A percentile compares a stretch with the other conserved stretches of the same genome.
These are phyloP conservation scores for Naegleria fowleri DNA, from an alignment of 208 protist genomes.

Conservation along the genomic window DNA sequence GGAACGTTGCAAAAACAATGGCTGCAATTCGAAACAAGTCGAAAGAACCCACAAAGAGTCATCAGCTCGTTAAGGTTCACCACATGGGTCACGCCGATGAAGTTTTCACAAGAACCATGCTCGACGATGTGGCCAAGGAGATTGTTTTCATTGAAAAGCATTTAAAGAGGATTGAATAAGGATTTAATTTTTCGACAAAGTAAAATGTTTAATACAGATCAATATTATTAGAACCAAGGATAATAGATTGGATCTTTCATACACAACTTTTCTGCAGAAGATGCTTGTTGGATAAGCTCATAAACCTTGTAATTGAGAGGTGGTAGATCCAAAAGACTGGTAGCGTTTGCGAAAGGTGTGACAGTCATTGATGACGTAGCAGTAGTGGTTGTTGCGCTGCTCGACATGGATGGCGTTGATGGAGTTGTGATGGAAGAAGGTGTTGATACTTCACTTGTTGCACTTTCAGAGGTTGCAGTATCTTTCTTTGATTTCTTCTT, in stretches of 20 bases:
- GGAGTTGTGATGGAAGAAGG: neutral
- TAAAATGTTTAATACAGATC: neutral
- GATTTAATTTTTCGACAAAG: neutral
- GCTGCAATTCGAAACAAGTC: neutral
- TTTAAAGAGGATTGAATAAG: neutral
- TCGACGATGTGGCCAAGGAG: neutral
- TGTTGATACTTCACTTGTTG: neutral
- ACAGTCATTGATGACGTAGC: no score
- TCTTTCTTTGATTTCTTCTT: neutral
- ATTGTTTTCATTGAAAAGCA: neutral
- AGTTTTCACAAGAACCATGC: neutral
- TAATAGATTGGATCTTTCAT: neutral
- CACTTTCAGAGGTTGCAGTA: neutral
- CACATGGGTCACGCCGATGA: neutral
- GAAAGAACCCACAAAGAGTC: neutral
- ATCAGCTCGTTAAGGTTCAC: neutral
- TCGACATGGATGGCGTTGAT: neutral
- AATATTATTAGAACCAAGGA: neutral
- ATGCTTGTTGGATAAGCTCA: conserved; percentile 2
- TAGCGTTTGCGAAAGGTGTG: neutral
- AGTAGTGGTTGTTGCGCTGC: neutral
- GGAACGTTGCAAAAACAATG: neutral
- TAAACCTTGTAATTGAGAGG: neutral
- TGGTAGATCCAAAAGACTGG: neutral
- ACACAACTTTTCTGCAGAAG: neutral